Percentiles rank a stretch among this genome's conserved stretches.
phyloP scores from a whole-genome alignment of 202 grass and related monocot species.

The Tripidium arundinaceum region DNA sequence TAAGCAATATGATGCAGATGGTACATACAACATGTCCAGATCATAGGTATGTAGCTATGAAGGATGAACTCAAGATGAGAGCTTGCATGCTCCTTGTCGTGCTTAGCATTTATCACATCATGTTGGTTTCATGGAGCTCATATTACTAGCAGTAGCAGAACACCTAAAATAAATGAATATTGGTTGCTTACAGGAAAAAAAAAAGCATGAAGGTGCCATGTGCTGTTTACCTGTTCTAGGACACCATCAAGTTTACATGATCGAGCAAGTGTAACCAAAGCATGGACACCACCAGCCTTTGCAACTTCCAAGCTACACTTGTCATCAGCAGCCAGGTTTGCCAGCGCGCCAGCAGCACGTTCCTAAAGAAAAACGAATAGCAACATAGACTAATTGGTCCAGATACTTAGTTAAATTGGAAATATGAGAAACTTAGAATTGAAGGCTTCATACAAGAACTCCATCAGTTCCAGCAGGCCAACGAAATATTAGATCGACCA shows the following conservation, averaged over 20 bases:
- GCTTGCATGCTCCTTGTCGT: neutral
- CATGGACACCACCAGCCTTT: slow-evolving; percentile 89
- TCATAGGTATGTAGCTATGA: slow-evolving; percentile 1
- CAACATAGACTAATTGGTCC: neutral
- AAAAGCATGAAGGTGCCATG: slow-evolving; percentile 8
- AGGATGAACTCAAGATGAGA: slow-evolving; percentile 8
- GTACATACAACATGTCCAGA: neutral
- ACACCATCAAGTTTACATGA: slow-evolving; percentile 94
- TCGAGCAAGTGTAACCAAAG: slow-evolving; percentile 92
- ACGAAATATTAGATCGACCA: slow-evolving; percentile 93
- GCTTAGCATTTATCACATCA: slow-evolving; percentile 20
- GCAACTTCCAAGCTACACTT: slow-evolving; percentile 99
- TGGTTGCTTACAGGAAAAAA: neutral
- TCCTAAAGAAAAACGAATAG: slow-evolving; percentile 56
- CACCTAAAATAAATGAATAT: neutral
- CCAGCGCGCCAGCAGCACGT: slow-evolving; percentile 94
- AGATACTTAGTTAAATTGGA: slow-evolving; percentile 10
- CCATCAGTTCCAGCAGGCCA: slow-evolving; percentile 91
- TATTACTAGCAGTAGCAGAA: neutral
- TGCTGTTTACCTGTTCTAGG: slow-evolving; percentile 72
- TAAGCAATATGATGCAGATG: slow-evolving; percentile 27
- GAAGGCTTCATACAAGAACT: slow-evolving; percentile 75
- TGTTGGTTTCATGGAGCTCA: neutral
- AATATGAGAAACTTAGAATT: slow-evolving; percentile 15
- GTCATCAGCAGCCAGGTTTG: slow-evolving; percentile 98